These are phyloP conservation scores for Malus asiatica DNA, from an alignment of 306 rosid species.

Conservation along the genomic window DNA sequence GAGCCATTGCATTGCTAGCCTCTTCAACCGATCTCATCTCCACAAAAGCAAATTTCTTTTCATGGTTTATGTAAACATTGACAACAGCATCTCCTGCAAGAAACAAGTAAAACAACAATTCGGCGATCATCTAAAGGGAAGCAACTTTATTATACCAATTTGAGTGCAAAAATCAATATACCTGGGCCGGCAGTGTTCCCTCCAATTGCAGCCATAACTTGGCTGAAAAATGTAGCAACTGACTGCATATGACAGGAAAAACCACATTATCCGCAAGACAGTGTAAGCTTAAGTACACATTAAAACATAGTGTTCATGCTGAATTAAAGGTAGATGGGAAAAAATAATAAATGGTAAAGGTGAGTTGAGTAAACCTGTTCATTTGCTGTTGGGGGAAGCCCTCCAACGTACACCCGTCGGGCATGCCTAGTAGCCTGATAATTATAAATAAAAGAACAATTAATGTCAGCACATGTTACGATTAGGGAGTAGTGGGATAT, in stretches of 20 bases:
- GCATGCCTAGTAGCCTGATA: conserved; percentile 95
- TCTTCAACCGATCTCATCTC: conserved; percentile 99
- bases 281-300: neutral
- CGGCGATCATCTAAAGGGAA: neutral
- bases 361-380: conserved; percentile 58
- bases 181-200: conserved; percentile 99
- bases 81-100: conserved; percentile 93
- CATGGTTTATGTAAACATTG: conserved; percentile 96
- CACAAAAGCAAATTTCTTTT: conserved; percentile 95
- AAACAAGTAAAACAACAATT: neutral
- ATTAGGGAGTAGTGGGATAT: neutral
- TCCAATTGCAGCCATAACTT: conserved; percentile 93
- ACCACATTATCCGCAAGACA: neutral
- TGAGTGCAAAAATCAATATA: conserved; percentile 7
- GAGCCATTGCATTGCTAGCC: conserved; percentile 99
- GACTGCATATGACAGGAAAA: conserved; percentile 51
- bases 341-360: neutral
- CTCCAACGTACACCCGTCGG: conserved; percentile 95
- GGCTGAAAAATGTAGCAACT: conserved; percentile 95
- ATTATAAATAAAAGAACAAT: neutral
- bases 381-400: conserved; percentile 96
- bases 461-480: neutral
- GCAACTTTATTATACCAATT: neutral
- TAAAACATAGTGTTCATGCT: neutral
- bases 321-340: neutral